Evolutionary conservation across 805 yeast genomes (phyloP).

Genomic region (Ogataea thermomethanolica): DNA sequence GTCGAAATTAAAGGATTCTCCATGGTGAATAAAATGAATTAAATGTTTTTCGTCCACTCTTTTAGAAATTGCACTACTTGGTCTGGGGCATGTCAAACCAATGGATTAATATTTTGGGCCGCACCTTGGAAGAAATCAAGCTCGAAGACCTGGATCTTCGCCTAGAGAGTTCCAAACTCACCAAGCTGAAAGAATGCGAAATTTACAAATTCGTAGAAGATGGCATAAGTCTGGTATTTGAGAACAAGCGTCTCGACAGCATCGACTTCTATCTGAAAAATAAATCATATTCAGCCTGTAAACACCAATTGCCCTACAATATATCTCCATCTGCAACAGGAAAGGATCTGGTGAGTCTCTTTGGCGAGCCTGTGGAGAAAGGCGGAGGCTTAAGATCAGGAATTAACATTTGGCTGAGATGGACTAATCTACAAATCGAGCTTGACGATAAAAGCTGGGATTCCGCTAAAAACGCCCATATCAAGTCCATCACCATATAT

Average conservation of each 20-base stretch:
- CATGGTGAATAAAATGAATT: conserved; percentile 26
- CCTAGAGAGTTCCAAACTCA: conserved; percentile 2
- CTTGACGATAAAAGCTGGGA: conserved; percentile 37
- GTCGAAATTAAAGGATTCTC: conserved; percentile 46
- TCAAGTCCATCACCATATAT: conserved; percentile 32
- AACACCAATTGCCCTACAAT: conserved; percentile 19
- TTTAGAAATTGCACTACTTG: conserved; percentile 9
- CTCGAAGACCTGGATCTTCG: background rate
- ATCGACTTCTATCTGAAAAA: conserved; percentile 34
- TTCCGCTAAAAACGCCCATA: conserved; percentile 25
- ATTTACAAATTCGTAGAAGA: conserved; percentile 22
- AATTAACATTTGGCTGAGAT: conserved; percentile 41
- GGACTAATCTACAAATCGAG: conserved; percentile 36
- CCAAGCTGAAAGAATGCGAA: conserved; percentile 6
- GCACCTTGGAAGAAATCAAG: background rate
- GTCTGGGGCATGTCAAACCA: conserved; percentile 4
- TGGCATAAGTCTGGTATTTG: conserved; percentile 23
- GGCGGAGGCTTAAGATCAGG: conserved; percentile 36
- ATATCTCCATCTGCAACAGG: conserved; percentile 26
- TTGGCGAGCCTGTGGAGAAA: conserved; percentile 41
- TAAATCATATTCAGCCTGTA: conserved; percentile 15
- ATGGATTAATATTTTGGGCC: conserved; percentile 6
- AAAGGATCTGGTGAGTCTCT: conserved; percentile 27
- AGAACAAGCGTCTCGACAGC: conserved; percentile 27
- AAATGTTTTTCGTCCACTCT: conserved; percentile 8